Evolutionary conservation across 2,329 filamentous ascomycete species (phyloP).

Genomic region (Dactylellina leptospora): DNA sequence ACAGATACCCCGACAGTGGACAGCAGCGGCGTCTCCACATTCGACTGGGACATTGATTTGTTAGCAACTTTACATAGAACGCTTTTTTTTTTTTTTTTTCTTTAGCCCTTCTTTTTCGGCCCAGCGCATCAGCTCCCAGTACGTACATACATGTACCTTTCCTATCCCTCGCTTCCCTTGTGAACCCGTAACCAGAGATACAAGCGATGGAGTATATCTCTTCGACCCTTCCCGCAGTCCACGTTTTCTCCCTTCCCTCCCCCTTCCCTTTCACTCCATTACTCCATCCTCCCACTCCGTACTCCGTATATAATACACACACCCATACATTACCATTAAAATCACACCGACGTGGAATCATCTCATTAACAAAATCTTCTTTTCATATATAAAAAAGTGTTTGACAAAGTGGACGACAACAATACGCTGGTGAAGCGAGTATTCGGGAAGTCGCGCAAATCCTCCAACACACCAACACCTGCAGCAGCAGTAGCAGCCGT

Average conservation of each 20-base stretch:
- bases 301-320: constrained; percentile 15
- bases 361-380: not conserved
- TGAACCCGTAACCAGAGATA: constrained; percentile 18
- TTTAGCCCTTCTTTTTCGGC: constrained; percentile 35
- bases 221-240: constrained; percentile 39
- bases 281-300: constrained; percentile 31
- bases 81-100: constrained; percentile 21
- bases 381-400: constrained; percentile 21
- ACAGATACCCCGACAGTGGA: constrained; percentile 50
- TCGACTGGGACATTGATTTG: too few relatives aligned
- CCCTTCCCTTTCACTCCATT: constrained; percentile 2
- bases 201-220: constrained; percentile 44
- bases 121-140: constrained; percentile 43
- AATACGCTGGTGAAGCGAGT: constrained; percentile 39
- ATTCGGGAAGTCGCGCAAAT: constrained; percentile 48
- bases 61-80: not conserved
- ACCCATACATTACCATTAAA: not conserved
- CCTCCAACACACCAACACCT: constrained; percentile 25
- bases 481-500: too few relatives aligned
- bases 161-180: constrained; percentile 21
- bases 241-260: constrained; percentile 35
- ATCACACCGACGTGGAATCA: constrained; percentile 1
- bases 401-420: constrained; percentile 32
- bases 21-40: constrained; percentile 35
- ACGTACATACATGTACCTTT: constrained; percentile 24